Conservation (phyloP, 257 asterid genomes). For the Primulina eburnea region DNA sequence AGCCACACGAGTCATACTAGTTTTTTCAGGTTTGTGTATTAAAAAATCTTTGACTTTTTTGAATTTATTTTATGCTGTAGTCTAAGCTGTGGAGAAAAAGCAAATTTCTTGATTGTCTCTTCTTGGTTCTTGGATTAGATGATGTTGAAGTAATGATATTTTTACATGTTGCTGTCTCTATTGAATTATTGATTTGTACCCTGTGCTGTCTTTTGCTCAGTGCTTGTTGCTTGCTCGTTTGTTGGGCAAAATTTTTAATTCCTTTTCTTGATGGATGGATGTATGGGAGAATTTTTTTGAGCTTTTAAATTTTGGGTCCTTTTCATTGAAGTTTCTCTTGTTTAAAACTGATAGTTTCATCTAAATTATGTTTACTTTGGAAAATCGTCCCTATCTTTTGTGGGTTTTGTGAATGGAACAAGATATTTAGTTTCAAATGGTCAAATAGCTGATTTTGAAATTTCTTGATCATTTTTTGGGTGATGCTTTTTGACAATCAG, state of each 20-base stretch:
- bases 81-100: not conserved
- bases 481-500: not conserved
- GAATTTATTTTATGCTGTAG: slow-evolving; percentile 19
- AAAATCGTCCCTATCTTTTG: not conserved
- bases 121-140: not conserved
- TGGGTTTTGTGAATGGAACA: not conserved
- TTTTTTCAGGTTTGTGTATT: slow-evolving; percentile 14
- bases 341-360: slow-evolving; percentile 5
- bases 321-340: slow-evolving; percentile 9
- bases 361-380: slow-evolving; percentile 10
- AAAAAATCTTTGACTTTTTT: slow-evolving; percentile 6
- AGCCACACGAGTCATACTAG: slow-evolving; percentile 31
- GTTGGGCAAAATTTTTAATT: not conserved
- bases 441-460: not conserved
- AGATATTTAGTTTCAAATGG: slow-evolving; percentile 14
- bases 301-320: not conserved
- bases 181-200: slow-evolving; percentile 8
- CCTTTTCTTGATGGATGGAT: not conserved
- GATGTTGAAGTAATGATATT: slow-evolving; percentile 24
- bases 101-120: not conserved
- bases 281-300: not conserved
- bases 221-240: not conserved
- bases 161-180: slow-evolving; percentile 22
- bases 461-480: slow-evolving; percentile 20
- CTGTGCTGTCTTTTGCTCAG: not conserved